Evolutionary conservation across 495 filamentous ascomycete genomes (phyloP), one percentile per base, ranked within the genome.

Genomic region (Aspergillus carlsbadensis): DNA sequence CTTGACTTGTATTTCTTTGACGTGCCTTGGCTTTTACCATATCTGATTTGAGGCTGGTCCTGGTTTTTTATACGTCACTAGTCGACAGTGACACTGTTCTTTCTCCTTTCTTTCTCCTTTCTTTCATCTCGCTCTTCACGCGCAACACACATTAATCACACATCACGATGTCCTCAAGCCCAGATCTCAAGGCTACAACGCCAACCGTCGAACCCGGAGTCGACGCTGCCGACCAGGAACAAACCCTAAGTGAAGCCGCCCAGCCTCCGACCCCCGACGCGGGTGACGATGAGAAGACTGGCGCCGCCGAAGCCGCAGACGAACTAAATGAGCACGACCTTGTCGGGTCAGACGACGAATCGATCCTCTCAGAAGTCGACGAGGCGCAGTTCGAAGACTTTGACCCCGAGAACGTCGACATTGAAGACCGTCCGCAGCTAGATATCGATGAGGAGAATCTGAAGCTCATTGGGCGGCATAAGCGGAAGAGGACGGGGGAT

Each of bases 331-430:
- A 65, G 13, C 61, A 67, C 7, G 64, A 62, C 37, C 61, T 52
- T 10, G 69, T 72, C n/a, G 78, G 71, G n/a, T 88, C 87, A 1
- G 91, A 92, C 61, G 83, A 88, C 57, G 90, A 93, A 31, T 91
- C 89, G n/a, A 83, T 89, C 50, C 83, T 96, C 14, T 97, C 92
- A 10, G 94, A 98, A 69, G 87, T 98, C 62, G 95, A 98, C 70
- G 94, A 98, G 67, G 88, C 87, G 42, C 87, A 95, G 68, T 96
- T 99, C 71, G 87, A 89, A 42, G 85, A 96, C 61, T 96, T 96
- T 71, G 91, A 97, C 64, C 88, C 88, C 0, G 81, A 80, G 52
- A 84, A 85, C 29, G 83, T 92, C 43, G 84, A 84, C 35, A 80
- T 92, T 62, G 88, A 93, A 49, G 89, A 92, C 58, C 83, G 86